Conservation (phyloP, 169 alveolate species). For the Eimeria maxima region DNA sequence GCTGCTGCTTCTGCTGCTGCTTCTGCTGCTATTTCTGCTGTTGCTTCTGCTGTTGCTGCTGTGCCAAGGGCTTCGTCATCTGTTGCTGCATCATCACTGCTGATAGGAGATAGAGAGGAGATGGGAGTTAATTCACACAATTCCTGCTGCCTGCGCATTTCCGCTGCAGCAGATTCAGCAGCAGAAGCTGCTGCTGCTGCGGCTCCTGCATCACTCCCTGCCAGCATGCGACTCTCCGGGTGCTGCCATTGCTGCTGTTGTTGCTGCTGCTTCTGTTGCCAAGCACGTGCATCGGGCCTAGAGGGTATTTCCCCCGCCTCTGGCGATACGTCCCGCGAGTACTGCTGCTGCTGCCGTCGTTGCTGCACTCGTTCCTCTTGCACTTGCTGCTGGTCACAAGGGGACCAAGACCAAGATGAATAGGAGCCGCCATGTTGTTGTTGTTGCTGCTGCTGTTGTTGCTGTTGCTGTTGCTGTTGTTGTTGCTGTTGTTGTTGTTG, state of each 20-base stretch:
- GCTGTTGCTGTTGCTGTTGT: background rate
- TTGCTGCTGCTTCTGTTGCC: slow-evolving; percentile 12
- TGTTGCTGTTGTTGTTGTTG: slow-evolving; percentile 6
- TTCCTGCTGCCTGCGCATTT: background rate
- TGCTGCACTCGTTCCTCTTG: slow-evolving; percentile 21
- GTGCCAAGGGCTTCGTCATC: background rate
- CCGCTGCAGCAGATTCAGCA: background rate
- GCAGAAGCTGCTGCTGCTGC: background rate
- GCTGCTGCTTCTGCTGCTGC: background rate
- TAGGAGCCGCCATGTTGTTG: background rate
- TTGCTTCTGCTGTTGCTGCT: background rate
- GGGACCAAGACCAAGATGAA: background rate
- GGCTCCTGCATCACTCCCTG: background rate
- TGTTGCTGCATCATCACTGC: slow-evolving; percentile 18
- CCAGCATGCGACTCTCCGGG: background rate
- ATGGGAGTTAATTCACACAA: background rate
- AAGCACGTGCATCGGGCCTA: background rate
- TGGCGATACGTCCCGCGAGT: background rate
- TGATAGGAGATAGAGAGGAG: background rate
- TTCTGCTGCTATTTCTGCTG: background rate
- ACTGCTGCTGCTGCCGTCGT: background rate
- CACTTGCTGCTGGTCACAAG: background rate
- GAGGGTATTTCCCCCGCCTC: background rate
- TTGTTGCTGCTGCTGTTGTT: background rate
- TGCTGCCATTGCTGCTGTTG: background rate